These are phyloP conservation scores for Fomitopsis pinicola DNA, from an alignment of 1,284 basidiomycete genomes.

Conservation along the genomic window DNA sequence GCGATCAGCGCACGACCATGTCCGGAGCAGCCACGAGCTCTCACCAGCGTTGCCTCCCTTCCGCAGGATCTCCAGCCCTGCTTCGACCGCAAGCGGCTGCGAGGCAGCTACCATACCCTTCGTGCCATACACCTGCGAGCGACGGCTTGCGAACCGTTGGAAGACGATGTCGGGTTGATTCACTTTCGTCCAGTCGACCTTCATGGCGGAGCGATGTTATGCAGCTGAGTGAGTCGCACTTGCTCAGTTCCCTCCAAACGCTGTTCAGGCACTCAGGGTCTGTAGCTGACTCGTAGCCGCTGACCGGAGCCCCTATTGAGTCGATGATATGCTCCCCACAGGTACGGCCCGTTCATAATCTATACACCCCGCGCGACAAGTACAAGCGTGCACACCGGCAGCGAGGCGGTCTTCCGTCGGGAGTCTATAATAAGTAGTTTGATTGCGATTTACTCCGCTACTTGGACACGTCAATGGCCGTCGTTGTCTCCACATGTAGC, in stretches of 20 bases:
- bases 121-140: slow-evolving; percentile 78
- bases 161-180: slow-evolving; percentile 56
- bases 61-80: slow-evolving; percentile 84
- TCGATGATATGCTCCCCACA: too few relatives aligned
- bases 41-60: slow-evolving; percentile 90
- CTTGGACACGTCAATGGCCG: too few relatives aligned
- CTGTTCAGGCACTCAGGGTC: neutral
- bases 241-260: neutral
- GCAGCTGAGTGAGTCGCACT: neutral
- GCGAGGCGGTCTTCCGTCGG: too few relatives aligned
- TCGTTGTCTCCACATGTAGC: too few relatives aligned
- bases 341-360: too few relatives aligned
- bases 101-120: slow-evolving; percentile 89
- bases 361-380: too few relatives aligned
- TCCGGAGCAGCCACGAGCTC: neutral
- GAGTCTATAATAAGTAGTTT: too few relatives aligned
- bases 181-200: slow-evolving; percentile 67
- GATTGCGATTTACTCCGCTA: too few relatives aligned
- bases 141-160: slow-evolving; percentile 62
- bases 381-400: too few relatives aligned
- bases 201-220: slow-evolving; percentile 21
- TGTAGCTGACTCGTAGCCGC: neutral
- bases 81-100: slow-evolving; percentile 86
- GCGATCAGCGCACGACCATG: neutral
- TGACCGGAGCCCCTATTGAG: too few relatives aligned